These are phyloP conservation scores for Leccinum barrowsii DNA, from an alignment of 768 basidiomycete genomes.

Conservation along the genomic window DNA sequence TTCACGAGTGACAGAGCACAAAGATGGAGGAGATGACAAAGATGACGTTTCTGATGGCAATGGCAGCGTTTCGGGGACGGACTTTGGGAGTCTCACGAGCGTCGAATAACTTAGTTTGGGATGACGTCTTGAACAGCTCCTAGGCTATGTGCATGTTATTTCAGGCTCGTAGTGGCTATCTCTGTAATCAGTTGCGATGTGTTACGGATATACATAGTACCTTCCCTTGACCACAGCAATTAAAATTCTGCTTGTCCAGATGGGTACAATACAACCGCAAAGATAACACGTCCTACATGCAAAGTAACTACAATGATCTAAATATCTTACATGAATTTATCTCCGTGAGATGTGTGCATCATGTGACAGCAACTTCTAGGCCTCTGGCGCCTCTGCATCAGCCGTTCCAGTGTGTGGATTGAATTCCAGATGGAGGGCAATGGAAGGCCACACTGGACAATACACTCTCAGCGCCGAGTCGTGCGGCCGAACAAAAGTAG, in stretches of 20 bases:
- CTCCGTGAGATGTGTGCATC: conserved; percentile 4
- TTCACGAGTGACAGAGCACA: conserved; percentile 10
- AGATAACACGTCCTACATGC: conserved; percentile 1
- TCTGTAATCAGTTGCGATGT: neutral
- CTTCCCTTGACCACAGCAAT: neutral
- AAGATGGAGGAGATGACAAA: conserved; percentile 20
- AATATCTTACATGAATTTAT: conserved; percentile 6
- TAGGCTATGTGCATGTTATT: conserved; percentile 1
- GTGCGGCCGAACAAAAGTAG: neutral
- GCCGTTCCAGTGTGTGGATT: conserved; percentile 36
- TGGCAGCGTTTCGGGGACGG: conserved; percentile 39
- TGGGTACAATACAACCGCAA: neutral
- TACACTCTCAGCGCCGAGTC: conserved; percentile 6
- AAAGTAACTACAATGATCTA: conserved; percentile 7
- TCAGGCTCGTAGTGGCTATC: neutral
- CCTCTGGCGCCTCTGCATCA: conserved; percentile 20
- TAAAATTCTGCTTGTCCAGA: neutral
- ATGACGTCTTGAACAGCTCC: neutral
- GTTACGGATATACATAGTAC: conserved; percentile 1
- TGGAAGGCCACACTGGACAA: conserved; percentile 60
- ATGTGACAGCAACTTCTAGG: conserved; percentile 4
- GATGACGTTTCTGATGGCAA: conserved; percentile 37
- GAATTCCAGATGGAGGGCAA: conserved; percentile 61
- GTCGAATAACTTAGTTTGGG: conserved; percentile 35
- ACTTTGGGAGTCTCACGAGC: conserved; percentile 49